These are phyloP conservation scores for Diaporthe aspalathi DNA, from an alignment of 2,329 filamentous ascomycete species.

Conservation along the genomic window DNA sequence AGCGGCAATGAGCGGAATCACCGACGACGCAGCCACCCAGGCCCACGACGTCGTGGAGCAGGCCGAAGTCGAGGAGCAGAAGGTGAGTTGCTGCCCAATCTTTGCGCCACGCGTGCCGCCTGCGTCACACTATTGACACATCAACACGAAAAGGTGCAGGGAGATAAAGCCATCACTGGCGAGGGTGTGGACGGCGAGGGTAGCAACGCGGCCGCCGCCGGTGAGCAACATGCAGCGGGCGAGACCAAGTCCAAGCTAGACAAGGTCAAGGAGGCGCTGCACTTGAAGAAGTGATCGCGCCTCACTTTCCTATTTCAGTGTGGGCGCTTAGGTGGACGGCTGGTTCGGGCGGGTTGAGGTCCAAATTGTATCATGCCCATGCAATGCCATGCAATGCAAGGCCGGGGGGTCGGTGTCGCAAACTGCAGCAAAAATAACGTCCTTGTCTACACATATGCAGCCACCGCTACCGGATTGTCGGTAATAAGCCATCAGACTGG, in stretches of 20 bases:
- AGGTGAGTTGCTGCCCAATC: constrained; percentile 24
- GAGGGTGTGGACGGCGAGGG: constrained; percentile 24
- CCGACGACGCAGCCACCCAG: constrained; percentile 32
- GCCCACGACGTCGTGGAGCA: constrained; percentile 38
- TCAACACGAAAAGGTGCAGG: constrained; percentile 31
- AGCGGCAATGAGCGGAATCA: constrained; percentile 34
- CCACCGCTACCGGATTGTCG: constrained; percentile 30
- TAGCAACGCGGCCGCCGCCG: constrained; percentile 12
- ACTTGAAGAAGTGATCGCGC: constrained; percentile 30
- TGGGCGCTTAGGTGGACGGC: constrained; percentile 13
- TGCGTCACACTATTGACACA: constrained; percentile 23
- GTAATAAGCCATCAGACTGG: constrained; percentile 20
- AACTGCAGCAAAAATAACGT: constrained; percentile 25
- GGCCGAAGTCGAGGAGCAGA: constrained; percentile 33
- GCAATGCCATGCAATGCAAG: neutral
- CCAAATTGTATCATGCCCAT: constrained; percentile 28
- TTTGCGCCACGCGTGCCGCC: constrained; percentile 5
- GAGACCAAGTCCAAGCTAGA: constrained; percentile 28
- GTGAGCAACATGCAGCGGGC: constrained; percentile 22
- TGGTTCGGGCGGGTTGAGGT: constrained; percentile 3
- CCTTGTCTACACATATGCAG: neutral
- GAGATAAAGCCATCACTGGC: constrained; percentile 31
- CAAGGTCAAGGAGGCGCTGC: constrained; percentile 36
- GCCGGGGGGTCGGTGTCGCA: constrained; percentile 9
- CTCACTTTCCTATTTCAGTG: neutral